Conservation (phyloP, 352 stramenopile genomes). For the Phytophthora ramorum region DNA sequence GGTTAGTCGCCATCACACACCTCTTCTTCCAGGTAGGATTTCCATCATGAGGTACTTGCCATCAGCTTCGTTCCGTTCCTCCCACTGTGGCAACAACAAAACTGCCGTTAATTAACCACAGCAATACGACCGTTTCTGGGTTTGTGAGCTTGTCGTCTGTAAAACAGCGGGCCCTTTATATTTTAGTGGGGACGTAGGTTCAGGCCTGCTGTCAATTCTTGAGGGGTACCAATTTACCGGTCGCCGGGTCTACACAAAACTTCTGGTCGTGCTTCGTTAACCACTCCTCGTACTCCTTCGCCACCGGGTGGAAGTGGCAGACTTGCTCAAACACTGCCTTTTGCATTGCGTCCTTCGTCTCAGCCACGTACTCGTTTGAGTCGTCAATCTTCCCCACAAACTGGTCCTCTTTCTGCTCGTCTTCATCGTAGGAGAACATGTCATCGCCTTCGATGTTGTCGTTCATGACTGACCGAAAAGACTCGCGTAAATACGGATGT, state of each 20-base stretch:
- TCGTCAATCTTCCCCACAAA: conserved; percentile 78
- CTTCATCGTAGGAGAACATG: conserved; percentile 46
- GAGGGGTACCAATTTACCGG: conserved; percentile 65
- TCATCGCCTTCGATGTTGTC: conserved; percentile 29
- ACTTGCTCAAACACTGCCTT: conserved; percentile 84
- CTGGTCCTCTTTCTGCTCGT: conserved; percentile 65
- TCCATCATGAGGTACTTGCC: neutral
- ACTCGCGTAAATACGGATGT: conserved; percentile 93
- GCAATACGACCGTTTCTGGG: neutral
- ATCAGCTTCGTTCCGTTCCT: neutral
- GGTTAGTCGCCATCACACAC: no score
- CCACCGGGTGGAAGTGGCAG: conserved; percentile 79
- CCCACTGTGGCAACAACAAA: no score
- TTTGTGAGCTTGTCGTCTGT: neutral
- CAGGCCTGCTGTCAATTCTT: conserved; percentile 12
- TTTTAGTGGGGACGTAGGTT: neutral
- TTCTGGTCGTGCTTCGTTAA: conserved; percentile 68
- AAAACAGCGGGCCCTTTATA: conserved; percentile 4
- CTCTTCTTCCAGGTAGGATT: no score
- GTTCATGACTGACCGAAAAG: conserved; percentile 56
- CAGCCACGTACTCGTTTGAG: conserved; percentile 68
- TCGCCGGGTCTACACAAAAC: conserved; percentile 62
- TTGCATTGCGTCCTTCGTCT: conserved; percentile 76
- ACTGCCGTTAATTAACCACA: no score
- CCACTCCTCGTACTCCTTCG: conserved; percentile 65